Evolutionary conservation across 352 stramenopile species (phyloP).

Genomic region (Blastocystis sp.): DNA sequence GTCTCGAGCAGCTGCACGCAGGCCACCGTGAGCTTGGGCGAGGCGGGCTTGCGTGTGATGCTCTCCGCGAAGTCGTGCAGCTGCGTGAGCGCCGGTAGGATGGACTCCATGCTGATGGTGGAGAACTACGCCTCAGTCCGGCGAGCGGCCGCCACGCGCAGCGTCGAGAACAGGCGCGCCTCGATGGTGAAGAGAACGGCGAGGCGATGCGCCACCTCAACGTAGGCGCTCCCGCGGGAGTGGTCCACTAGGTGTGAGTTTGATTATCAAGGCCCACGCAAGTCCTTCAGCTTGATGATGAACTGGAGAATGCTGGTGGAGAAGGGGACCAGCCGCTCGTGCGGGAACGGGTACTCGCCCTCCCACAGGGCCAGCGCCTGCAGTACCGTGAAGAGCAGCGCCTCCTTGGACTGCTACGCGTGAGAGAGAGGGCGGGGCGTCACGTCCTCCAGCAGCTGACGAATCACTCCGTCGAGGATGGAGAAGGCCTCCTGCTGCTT

Average conservation of each 20-base stretch:
- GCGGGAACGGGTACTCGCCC: slow-evolving; percentile 40
- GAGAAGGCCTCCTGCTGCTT: background rate
- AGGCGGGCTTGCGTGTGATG: background rate
- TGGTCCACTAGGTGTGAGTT: background rate
- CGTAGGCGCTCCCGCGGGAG: slow-evolving; percentile 1
- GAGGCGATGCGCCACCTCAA: slow-evolving; percentile 32
- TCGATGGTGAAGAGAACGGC: slow-evolving; percentile 46
- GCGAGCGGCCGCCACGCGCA: background rate
- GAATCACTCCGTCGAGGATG: slow-evolving; percentile 11
- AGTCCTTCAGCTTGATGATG: slow-evolving; percentile 43
- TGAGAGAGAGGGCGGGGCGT: background rate
- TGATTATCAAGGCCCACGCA: background rate
- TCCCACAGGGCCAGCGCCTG: slow-evolving; percentile 37
- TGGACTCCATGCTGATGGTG: slow-evolving; percentile 35
- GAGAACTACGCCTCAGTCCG: slow-evolving; percentile 5
- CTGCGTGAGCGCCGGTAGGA: background rate
- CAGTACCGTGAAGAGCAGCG: slow-evolving; percentile 48
- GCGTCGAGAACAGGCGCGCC: slow-evolving; percentile 14
- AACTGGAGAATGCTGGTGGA: background rate
- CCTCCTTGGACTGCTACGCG: slow-evolving; percentile 13
- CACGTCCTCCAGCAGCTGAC: slow-evolving; percentile 16
- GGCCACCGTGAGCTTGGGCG: background rate
- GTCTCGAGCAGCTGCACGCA: slow-evolving; percentile 27
- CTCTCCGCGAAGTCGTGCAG: background rate
- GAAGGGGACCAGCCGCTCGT: slow-evolving; percentile 1